Conservation (phyloP, 2,329 filamentous ascomycete species). For the Aspergillus sp. region DNA sequence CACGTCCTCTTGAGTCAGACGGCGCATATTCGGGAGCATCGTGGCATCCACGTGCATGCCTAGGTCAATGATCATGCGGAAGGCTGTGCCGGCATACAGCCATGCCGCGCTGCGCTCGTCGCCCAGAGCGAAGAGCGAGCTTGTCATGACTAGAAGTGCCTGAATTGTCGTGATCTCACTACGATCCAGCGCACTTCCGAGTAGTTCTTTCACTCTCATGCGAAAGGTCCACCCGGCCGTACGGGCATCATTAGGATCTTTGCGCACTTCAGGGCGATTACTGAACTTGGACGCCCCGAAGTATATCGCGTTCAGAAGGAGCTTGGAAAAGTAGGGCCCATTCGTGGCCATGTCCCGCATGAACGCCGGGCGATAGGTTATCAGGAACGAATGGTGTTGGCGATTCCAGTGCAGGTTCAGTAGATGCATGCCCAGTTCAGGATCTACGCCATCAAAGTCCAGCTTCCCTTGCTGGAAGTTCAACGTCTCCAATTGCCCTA, state of each 20-base stretch:
- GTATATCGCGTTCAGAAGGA: constrained; percentile 54
- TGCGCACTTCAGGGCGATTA: constrained; percentile 45
- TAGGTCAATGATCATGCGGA: constrained; percentile 54
- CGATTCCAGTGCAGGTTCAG: constrained; percentile 55
- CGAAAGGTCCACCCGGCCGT: constrained; percentile 52
- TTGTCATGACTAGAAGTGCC: constrained; percentile 53
- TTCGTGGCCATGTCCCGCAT: constrained; percentile 48
- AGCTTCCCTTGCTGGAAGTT: constrained; percentile 30
- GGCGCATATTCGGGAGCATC: constrained; percentile 13
- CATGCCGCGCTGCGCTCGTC: constrained; percentile 53
- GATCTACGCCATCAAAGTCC: constrained; percentile 57
- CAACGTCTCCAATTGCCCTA: not conserved
- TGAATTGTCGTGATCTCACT: constrained; percentile 57
- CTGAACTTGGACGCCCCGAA: constrained; percentile 49
- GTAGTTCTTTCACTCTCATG: constrained; percentile 46
- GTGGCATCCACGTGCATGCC: constrained; percentile 45
- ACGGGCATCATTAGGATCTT: constrained; percentile 45
- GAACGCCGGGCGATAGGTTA: constrained; percentile 55
- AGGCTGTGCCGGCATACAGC: constrained; percentile 53
- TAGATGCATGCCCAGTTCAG: constrained; percentile 53
- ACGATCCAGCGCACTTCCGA: constrained; percentile 47
- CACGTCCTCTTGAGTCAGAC: constrained; percentile 25
- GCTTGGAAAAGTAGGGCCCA: constrained; percentile 53
- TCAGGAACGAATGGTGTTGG: constrained; percentile 50
- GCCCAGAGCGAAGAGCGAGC: constrained; percentile 51